These are phyloP conservation scores for Nothophoma quercina DNA, from an alignment of 2,329 filamentous ascomycete species.

Conservation along the genomic window DNA sequence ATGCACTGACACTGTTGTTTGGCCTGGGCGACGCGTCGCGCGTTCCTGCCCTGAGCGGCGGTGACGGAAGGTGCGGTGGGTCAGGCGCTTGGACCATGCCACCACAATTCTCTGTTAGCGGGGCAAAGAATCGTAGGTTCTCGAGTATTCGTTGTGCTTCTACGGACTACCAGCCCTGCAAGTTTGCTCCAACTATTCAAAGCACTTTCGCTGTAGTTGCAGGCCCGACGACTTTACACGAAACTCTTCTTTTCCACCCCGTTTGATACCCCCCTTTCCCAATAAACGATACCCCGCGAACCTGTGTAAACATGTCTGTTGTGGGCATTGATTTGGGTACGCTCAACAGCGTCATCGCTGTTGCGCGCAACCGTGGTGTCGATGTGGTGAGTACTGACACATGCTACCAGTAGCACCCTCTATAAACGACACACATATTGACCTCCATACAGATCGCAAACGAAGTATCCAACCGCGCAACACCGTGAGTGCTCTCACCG, in stretches of 20 bases:
- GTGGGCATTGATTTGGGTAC: constrained; percentile 93
- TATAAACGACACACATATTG: constrained; percentile 31
- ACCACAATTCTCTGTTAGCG: constrained; percentile 14
- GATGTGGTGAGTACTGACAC: constrained; percentile 80
- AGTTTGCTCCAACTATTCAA: constrained; percentile 11
- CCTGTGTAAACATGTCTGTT: constrained; percentile 62
- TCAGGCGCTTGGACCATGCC: not conserved
- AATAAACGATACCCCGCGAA: constrained; percentile 38
- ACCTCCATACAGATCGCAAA: constrained; percentile 80
- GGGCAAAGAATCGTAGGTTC: constrained; percentile 11
- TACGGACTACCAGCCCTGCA: constrained; percentile 21
- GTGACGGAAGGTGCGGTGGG: constrained; percentile 17
- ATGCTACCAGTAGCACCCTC: too few species aligned
- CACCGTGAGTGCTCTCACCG: constrained; percentile 75
- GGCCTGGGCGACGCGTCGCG: constrained; percentile 1
- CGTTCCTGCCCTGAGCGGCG: not conserved
- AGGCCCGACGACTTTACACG: constrained; percentile 13
- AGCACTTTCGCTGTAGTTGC: constrained; percentile 15
- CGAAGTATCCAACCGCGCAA: constrained; percentile 97
- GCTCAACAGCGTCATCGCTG: constrained; percentile 95
- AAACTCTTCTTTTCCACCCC: constrained; percentile 17
- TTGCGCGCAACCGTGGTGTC: constrained; percentile 97
- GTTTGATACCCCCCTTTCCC: constrained; percentile 20
- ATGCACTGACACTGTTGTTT: not conserved
- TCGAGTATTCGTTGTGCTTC: constrained; percentile 15